phyloP scores from a whole-genome alignment of 805 yeast species.

The Teunomyces barrocoloradensis region DNA sequence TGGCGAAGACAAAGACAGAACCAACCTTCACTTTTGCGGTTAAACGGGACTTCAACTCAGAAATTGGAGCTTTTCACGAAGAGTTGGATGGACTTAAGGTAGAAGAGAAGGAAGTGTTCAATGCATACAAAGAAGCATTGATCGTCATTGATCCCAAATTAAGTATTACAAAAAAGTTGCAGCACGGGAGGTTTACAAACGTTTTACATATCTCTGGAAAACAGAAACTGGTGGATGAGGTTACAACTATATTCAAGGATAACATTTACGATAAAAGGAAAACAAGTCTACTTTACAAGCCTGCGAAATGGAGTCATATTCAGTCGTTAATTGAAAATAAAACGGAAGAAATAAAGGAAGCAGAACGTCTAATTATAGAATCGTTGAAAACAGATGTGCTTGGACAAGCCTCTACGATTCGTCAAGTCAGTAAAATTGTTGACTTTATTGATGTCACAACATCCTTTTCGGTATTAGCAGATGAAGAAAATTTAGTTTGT shows the following conservation, averaged over 20 bases:
- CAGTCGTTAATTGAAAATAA: constrained; percentile 51
- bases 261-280: constrained; percentile 37
- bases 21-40: constrained; percentile 26
- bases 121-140: constrained; percentile 17
- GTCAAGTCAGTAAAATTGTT: constrained; percentile 48
- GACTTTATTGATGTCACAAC: constrained; percentile 72
- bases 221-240: constrained; percentile 24
- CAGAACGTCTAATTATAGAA: constrained; percentile 55
- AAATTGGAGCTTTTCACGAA: constrained; percentile 32
- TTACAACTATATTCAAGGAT: constrained; percentile 15
- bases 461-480: constrained; percentile 70
- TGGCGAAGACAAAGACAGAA: background rate
- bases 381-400: constrained; percentile 48
- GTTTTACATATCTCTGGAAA: constrained; percentile 50
- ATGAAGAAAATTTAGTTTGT: constrained; percentile 61
- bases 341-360: constrained; percentile 46
- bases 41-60: constrained; percentile 30
- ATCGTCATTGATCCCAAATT: constrained; percentile 28
- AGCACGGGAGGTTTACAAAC: constrained; percentile 31
- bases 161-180: constrained; percentile 24
- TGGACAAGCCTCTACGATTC: constrained; percentile 40
- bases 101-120: constrained; percentile 24
- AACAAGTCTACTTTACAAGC: constrained; percentile 44
- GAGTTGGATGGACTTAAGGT: constrained; percentile 22
- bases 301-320: constrained; percentile 48